phyloP scores from a whole-genome alignment of 2,329 filamentous ascomycete genomes.

The Apiospora hydei region DNA sequence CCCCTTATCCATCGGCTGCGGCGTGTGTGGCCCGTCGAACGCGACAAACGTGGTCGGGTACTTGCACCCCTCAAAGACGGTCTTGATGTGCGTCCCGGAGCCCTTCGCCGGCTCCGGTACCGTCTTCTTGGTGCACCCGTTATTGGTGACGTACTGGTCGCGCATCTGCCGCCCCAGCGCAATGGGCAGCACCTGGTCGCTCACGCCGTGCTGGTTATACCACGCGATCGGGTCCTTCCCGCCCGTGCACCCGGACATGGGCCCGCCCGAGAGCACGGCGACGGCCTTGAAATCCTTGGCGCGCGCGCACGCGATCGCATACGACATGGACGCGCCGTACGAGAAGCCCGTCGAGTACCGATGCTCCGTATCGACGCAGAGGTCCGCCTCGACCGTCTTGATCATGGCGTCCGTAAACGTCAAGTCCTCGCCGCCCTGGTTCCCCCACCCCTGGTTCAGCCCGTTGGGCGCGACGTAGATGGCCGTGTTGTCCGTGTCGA shows the following conservation, averaged over 20 bases:
- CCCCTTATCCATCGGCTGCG: conserved; percentile 34
- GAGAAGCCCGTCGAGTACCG: conserved; percentile 10
- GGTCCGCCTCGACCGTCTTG: conserved; percentile 9
- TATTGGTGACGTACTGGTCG: conserved; percentile 17
- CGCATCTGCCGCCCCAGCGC: not conserved
- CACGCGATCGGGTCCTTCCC: conserved; percentile 16
- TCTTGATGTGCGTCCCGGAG: not conserved
- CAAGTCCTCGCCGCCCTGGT: conserved; percentile 4
- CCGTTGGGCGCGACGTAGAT: conserved; percentile 21
- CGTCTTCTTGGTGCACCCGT: conserved; percentile 10
- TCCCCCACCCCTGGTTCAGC: conserved; percentile 16
- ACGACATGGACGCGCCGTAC: conserved; percentile 21
- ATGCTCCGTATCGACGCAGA: conserved; percentile 14
- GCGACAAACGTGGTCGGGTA: not conserved
- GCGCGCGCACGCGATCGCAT: conserved; percentile 18
- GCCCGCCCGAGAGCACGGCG: conserved; percentile 11
- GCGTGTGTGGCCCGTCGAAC: conserved; percentile 25
- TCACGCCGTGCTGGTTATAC: conserved; percentile 7
- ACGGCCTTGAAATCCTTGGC: conserved; percentile 15
- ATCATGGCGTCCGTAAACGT: conserved; percentile 13
- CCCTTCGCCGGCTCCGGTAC: not conserved
- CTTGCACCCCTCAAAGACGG: conserved; percentile 1
- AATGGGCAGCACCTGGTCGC: conserved; percentile 18
- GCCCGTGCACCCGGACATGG: conserved; percentile 9
- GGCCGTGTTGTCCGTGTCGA: conserved; percentile 6